Base-by-base conservation (phyloP, 2,329 filamentous ascomycete genomes). In the Colletotrichum euphorbiae region DNA sequence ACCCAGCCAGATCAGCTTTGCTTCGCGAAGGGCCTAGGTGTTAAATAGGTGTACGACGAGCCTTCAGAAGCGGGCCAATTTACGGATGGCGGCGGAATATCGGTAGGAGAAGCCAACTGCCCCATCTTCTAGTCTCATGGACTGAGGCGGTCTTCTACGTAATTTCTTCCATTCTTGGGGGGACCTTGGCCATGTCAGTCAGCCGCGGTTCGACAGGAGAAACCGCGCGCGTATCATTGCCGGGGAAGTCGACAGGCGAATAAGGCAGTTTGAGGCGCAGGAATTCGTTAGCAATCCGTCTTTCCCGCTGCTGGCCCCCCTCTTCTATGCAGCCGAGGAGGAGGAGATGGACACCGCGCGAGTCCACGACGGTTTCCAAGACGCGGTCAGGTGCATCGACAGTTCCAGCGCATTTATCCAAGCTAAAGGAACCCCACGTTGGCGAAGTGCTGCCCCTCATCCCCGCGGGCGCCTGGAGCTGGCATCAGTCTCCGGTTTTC, bases 351-450 rank as follows among this genome's bases (percentile, higher is more conserved):
- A 17, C 52, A 38, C 28, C 28, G 28, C 28, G 28, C 45, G 43
- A 40, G 42, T 21, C 52, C 13, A 65, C 56, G 36, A 11, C 21
- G 55, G 42, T 31, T 52, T 19, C 55, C 62, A 51, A 51, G 58
- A 36, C 31, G 33, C 40, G 40, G 19, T 43, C 56, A 59, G 56
- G 43, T 50, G 56, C 42, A 19, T 36, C 45, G 12, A 24, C 28
- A 58, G 28, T 17, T 36, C 42, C 55, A 56, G 51, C 42, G 21
- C 46, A 48, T 31, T 13, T 42, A 36, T 28, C 24, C 42, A 24
- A 36, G 38, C 28, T 65, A 69, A n/a, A n/a, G n/a, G n/a, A n/a
- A n/a, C 66, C 62, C 66, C 66, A 67, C 66, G 62, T 55, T 51
- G 45, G 48, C 19, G 11, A 52, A 58, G 55, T 36, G 15, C n/a